Conservation (phyloP, 495 filamentous ascomycete species). For the Lindgomyces ingoldianus region DNA sequence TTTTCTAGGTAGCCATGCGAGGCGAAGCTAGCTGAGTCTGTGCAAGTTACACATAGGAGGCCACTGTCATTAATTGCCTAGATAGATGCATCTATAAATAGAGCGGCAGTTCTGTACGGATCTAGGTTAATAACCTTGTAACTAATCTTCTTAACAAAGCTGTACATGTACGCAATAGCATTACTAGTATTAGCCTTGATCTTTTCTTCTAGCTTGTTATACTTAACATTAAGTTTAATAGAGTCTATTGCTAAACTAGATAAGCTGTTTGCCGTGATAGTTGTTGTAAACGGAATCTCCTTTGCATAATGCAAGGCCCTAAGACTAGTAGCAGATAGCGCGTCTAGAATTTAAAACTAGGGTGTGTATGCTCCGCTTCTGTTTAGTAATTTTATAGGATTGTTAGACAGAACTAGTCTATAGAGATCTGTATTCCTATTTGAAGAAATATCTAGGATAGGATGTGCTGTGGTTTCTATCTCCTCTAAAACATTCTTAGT, state of each 20-base stretch:
- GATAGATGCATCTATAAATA: conserved; percentile 87
- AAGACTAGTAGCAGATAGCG: conserved; percentile 90
- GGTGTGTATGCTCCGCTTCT: conserved; percentile 5
- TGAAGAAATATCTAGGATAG: no score
- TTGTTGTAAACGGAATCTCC: conserved; percentile 80
- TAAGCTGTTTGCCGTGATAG: conserved; percentile 86
- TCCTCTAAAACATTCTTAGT: no score
- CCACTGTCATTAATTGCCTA: conserved; percentile 83
- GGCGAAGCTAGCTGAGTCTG: conserved; percentile 90
- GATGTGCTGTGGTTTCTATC: no score
- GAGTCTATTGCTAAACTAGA: conserved; percentile 72
- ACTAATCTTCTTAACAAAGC: conserved; percentile 39
- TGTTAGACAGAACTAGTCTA: no score
- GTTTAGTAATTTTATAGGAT: background rate
- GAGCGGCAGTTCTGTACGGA: conserved; percentile 88
- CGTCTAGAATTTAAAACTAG: conserved; percentile 82
- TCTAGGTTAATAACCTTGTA: conserved; percentile 97
- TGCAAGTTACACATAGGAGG: conserved; percentile 92
- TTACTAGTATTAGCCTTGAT: conserved; percentile 72
- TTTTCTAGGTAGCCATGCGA: conserved; percentile 93
- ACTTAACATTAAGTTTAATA: conserved; percentile 77
- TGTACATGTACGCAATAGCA: conserved; percentile 87
- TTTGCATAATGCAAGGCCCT: conserved; percentile 89
- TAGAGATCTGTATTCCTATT: no score
- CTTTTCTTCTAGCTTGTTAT: conserved; percentile 71